Percentiles rank a stretch among this genome's conserved stretches.
These are phyloP conservation scores for Aristolochia contorta DNA, from an alignment of 164 flowering plant species.

Conservation along the genomic window DNA sequence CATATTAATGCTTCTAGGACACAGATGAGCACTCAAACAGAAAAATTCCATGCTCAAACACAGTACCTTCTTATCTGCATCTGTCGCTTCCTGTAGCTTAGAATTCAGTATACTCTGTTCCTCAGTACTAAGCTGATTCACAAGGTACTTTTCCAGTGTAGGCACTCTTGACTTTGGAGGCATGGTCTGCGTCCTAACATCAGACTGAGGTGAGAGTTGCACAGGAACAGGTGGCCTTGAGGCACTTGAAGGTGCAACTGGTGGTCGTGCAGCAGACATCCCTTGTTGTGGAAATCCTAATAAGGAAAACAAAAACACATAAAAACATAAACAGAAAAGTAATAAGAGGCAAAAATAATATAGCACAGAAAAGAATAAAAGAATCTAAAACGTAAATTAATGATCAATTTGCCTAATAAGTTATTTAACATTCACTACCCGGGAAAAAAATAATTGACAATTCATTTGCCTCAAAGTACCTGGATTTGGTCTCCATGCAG, in stretches of 20 bases:
- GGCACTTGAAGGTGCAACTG: slow-evolving; percentile 24
- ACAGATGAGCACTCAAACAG: neutral
- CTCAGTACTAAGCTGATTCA: slow-evolving; percentile 76
- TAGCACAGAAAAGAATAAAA: neutral
- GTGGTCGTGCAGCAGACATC: slow-evolving; percentile 35
- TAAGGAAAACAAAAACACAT: neutral
- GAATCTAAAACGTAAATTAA: no score
- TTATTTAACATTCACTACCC: no score
- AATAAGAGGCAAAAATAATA: neutral
- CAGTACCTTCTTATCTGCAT: slow-evolving; percentile 68
- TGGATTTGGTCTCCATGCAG: slow-evolving; percentile 49
- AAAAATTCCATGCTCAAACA: neutral
- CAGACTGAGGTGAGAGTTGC: slow-evolving; percentile 25
- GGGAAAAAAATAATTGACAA: neutral
- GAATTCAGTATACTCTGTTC: slow-evolving; percentile 68
- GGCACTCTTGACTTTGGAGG: slow-evolving; percentile 76
- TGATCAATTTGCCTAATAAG: no score
- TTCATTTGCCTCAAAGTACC: slow-evolving; percentile 28
- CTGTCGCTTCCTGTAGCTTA: slow-evolving; percentile 74
- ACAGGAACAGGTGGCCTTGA: slow-evolving; percentile 45
- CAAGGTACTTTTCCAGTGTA: slow-evolving; percentile 67
- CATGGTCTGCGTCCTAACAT: slow-evolving; percentile 25
- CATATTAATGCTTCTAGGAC: neutral
- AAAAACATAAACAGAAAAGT: neutral
- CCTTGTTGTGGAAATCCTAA: slow-evolving; percentile 55